phyloP scores from a whole-genome alignment of 306 rosid genomes.

The Castanospermum australe region DNA sequence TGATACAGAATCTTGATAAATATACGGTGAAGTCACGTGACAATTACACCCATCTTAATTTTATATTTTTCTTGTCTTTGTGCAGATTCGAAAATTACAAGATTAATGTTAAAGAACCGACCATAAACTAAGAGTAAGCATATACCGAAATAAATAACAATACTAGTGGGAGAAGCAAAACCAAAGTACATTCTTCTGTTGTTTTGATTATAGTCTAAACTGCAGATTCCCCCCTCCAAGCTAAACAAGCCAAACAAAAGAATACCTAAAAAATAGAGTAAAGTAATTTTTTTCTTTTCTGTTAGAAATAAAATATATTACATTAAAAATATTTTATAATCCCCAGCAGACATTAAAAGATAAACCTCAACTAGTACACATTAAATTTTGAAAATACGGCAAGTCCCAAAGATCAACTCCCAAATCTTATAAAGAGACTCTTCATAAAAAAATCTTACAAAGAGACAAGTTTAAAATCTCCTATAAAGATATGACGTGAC shows the following conservation, averaged over 20 bases:
- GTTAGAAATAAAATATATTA: background rate
- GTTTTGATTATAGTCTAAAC: background rate
- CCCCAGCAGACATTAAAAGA: background rate
- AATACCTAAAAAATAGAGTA: background rate
- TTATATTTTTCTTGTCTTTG: background rate
- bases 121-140: background rate
- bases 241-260: background rate
- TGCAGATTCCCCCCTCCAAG: background rate
- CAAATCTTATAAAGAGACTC: background rate
- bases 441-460: no score
- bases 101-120: background rate
- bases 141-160: background rate
- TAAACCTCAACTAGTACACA: background rate
- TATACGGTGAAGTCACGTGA: slow-evolving; percentile 47
- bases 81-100: background rate
- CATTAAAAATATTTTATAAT: background rate
- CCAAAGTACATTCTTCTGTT: background rate
- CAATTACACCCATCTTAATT: slow-evolving; percentile 22
- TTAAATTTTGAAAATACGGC: slow-evolving; percentile 14
- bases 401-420: background rate
- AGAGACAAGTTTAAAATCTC: slow-evolving; percentile 29
- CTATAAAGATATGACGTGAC: slow-evolving; percentile 37
- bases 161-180: background rate
- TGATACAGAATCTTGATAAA: slow-evolving; percentile 20
- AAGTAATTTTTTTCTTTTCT: background rate